Conservation (phyloP, 768 basidiomycete species). For the Tephrocybe sp. region DNA sequence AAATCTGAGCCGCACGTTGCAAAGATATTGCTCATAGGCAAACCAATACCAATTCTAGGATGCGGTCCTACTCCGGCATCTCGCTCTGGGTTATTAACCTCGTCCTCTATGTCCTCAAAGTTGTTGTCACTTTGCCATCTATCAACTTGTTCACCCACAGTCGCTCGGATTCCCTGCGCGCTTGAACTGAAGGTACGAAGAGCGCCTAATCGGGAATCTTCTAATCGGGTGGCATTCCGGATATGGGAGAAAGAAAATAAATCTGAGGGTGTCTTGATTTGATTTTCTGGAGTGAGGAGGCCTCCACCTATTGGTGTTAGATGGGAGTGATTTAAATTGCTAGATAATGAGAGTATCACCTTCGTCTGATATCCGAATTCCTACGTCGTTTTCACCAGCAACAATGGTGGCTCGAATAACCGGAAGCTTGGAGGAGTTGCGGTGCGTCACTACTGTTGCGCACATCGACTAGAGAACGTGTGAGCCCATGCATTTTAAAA, state of each 20-base stretch:
- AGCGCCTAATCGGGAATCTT: conserved; percentile 64
- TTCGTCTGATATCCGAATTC: conserved; percentile 88
- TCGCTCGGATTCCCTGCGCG: conserved; percentile 66
- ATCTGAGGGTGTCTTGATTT: conserved; percentile 64
- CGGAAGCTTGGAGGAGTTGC: conserved; percentile 42
- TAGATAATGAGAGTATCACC: conserved; percentile 37
- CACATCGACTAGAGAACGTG: conserved; percentile 57
- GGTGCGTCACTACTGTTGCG: conserved; percentile 58
- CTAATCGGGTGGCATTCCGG: conserved; percentile 69
- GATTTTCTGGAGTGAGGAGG: conserved; percentile 44
- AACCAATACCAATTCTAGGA: conserved; percentile 73
- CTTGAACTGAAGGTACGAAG: conserved; percentile 61
- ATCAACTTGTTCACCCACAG: conserved; percentile 75
- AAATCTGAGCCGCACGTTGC: conserved; percentile 52
- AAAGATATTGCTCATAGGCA: conserved; percentile 89
- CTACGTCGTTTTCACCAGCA: conserved; percentile 68
- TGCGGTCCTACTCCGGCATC: conserved; percentile 49
- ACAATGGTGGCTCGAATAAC: conserved; percentile 74
- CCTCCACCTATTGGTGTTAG: conserved; percentile 60
- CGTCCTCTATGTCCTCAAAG: conserved; percentile 18
- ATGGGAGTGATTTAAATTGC: not conserved
- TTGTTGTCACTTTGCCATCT: conserved; percentile 36
- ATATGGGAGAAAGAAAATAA: conserved; percentile 89
- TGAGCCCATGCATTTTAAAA: not conserved
- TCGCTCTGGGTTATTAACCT: conserved; percentile 35